Evolutionary conservation across 495 filamentous ascomycete species (phyloP).

Genomic region (Haplographium delicatum): DNA sequence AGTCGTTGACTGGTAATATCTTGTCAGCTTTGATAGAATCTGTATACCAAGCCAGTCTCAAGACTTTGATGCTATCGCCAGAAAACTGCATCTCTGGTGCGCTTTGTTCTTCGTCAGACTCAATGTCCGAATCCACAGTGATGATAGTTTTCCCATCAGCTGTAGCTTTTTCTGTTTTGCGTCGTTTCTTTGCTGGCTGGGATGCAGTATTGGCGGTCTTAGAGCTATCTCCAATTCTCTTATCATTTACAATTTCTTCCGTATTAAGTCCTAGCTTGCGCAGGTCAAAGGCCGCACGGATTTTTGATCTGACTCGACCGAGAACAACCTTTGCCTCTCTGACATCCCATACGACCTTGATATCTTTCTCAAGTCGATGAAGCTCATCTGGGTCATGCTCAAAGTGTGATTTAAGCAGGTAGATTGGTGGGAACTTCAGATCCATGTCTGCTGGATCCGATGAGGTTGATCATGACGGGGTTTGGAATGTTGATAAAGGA

Average conservation of each 20-base stretch:
- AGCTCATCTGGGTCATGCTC: slow-evolving; percentile 42
- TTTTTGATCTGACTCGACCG: slow-evolving; percentile 60
- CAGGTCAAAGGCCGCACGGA: slow-evolving; percentile 73
- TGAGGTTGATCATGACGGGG: neutral
- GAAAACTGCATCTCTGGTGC: neutral
- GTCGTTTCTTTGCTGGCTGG: slow-evolving; percentile 5
- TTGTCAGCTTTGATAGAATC: slow-evolving; percentile 49
- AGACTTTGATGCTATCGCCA: slow-evolving; percentile 51
- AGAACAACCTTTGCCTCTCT: slow-evolving; percentile 69
- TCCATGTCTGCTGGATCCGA: slow-evolving; percentile 6
- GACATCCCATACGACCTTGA: slow-evolving; percentile 67
- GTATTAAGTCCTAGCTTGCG: slow-evolving; percentile 52
- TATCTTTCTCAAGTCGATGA: slow-evolving; percentile 56
- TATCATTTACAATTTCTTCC: slow-evolving; percentile 7
- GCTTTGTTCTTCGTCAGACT: slow-evolving; percentile 5
- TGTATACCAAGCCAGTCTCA: slow-evolving; percentile 72
- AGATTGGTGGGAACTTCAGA: slow-evolving; percentile 57
- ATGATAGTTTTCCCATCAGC: slow-evolving; percentile 16
- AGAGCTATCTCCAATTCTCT: neutral
- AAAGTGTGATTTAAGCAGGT: slow-evolving; percentile 68
- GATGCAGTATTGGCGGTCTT: too few relatives aligned
- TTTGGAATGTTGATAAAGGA: neutral
- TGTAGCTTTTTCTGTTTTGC: slow-evolving; percentile 7
- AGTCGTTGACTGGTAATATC: slow-evolving; percentile 54
- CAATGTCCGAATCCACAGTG: slow-evolving; percentile 28